Percentiles rank a stretch among this genome's conserved stretches.
phyloP scores from a whole-genome alignment of 75 land plant genomes.

The Isoetes taiwanensis region DNA sequence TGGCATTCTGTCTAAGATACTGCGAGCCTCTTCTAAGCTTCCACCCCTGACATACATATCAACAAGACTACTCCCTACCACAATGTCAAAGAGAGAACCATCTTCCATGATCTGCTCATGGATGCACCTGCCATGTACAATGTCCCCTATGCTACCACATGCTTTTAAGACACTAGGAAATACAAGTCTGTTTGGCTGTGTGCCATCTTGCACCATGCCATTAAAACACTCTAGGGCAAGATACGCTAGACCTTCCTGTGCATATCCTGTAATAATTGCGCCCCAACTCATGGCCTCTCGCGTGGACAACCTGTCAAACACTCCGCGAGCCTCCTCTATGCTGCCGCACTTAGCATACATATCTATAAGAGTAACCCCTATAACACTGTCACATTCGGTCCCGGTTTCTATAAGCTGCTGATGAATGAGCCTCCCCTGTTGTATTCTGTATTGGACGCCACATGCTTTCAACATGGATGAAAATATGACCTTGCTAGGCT shows the following conservation, averaged over 20 bases:
- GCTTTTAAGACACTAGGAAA: not conserved
- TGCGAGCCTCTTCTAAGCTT: constrained; percentile 13
- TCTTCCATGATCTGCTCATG: not conserved
- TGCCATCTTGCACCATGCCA: not conserved
- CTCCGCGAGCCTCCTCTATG: too few species aligned
- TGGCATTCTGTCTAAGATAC: constrained; percentile 15
- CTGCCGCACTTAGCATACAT: too few species aligned
- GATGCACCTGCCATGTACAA: not conserved
- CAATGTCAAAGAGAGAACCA: not conserved
- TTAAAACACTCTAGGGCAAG: not conserved
- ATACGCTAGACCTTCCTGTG: not conserved
- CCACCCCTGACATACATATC: constrained; percentile 40
- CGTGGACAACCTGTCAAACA: too few species aligned
- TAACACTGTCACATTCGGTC: too few species aligned
- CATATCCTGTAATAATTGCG: too few species aligned
- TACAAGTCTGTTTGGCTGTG: not conserved
- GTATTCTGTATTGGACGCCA: too few species aligned
- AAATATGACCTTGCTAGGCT: constrained; percentile 12
- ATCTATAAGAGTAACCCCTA: too few species aligned
- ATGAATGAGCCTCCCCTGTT: too few species aligned
- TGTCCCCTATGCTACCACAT: not conserved
- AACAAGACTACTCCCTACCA: constrained; percentile 2
- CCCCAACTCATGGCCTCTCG: too few species aligned
- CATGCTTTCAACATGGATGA: constrained; percentile 14
- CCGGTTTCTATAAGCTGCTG: too few species aligned